Conservation (phyloP, 176 grass and related monocot genomes). For the Bothriochloa decipiens region DNA sequence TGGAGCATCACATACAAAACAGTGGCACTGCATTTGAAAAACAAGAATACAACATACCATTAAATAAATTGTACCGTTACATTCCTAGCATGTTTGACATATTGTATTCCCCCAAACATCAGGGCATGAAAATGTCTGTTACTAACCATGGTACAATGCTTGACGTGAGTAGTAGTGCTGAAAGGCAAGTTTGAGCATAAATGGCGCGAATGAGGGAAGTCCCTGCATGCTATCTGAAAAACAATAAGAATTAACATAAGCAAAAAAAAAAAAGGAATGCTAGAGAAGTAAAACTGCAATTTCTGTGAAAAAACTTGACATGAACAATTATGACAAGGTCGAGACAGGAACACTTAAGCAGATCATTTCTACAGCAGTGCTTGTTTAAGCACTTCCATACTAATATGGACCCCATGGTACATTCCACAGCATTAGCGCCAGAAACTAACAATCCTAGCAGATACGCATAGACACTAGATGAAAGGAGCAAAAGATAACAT, state of each 20-base stretch:
- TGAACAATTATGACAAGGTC: constrained; percentile 21
- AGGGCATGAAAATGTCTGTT: constrained; percentile 13
- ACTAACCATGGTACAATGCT: constrained; percentile 82
- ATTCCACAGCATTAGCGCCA: not conserved
- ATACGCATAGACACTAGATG: not conserved
- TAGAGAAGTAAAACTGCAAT: constrained; percentile 15
- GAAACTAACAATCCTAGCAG: not conserved
- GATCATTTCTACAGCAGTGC: constrained; percentile 17
- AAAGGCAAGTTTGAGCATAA: constrained; percentile 87
- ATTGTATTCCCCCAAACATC: constrained; percentile 14
- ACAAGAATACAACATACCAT: constrained; percentile 14
- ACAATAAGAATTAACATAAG: constrained; percentile 12
- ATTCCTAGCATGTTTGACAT: constrained; percentile 8
- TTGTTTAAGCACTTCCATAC: constrained; percentile 23
- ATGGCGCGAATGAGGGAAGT: constrained; percentile 95
- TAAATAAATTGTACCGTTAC: not conserved
- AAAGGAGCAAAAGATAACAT: constrained; percentile 9
- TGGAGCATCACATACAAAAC: constrained; percentile 85
- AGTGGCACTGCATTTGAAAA: constrained; percentile 91
- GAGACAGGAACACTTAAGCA: constrained; percentile 6
- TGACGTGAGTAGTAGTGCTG: constrained; percentile 66
- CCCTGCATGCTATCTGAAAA: constrained; percentile 90
- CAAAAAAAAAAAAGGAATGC: not conserved
- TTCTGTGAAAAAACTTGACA: constrained; percentile 12
- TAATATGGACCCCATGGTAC: constrained; percentile 12